A percentile compares a stretch with the other conserved stretches of the same genome.
phyloP scores from a whole-genome alignment of 208 protist species.

The Leishmania tropica region DNA sequence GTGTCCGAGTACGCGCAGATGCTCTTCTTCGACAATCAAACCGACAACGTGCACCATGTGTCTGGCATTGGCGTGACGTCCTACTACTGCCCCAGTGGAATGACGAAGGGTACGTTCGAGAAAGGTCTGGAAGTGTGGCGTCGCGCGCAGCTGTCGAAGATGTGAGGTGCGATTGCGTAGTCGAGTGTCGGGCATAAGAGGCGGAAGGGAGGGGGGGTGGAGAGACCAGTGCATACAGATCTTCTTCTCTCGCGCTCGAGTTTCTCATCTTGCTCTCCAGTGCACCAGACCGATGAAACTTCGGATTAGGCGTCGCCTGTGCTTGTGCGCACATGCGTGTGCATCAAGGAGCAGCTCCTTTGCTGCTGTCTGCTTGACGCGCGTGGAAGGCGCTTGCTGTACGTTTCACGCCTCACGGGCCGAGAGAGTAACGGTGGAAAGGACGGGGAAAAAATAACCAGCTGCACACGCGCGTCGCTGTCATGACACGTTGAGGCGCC shows the following conservation, averaged over 20 bases:
- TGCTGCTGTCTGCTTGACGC: neutral
- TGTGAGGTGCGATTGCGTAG: conserved; percentile 12
- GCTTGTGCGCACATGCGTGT: neutral
- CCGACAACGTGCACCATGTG: conserved; percentile 77
- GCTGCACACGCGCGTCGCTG: too few relatives aligned
- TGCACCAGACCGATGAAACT: neutral
- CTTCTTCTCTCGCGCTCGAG: neutral
- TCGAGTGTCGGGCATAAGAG: neutral
- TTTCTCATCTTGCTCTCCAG: conserved; percentile 18
- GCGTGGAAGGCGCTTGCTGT: too few relatives aligned
- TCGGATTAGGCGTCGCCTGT: neutral
- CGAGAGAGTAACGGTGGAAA: too few relatives aligned
- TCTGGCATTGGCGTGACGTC: conserved; percentile 73
- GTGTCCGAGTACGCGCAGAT: conserved; percentile 77
- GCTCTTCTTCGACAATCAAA: conserved; percentile 94
- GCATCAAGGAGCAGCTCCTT: neutral
- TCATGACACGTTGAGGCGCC: too few relatives aligned
- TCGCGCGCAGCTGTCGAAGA: conserved; percentile 18
- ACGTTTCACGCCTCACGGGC: too few relatives aligned
- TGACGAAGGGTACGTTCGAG: conserved; percentile 71
- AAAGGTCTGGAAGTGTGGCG: conserved; percentile 70
- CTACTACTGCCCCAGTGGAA: conserved; percentile 79
- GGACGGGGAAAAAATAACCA: too few relatives aligned
- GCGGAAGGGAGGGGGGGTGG: neutral
- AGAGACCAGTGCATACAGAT: too few relatives aligned